Conservation (phyloP, 768 basidiomycete species). For the Mycena galericulata region DNA sequence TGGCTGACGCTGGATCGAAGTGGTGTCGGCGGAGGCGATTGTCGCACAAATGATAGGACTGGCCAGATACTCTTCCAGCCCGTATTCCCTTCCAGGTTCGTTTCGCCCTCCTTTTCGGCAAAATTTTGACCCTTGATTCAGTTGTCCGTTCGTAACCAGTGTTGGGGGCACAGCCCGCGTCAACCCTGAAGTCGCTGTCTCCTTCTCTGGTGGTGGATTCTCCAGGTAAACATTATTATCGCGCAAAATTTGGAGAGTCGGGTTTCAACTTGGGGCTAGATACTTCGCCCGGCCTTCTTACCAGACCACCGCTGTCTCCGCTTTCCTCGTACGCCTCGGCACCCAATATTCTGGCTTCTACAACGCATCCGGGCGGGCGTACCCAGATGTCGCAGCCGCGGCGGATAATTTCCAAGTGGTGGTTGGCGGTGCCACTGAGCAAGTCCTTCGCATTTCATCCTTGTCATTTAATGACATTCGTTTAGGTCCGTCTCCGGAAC, state of each 20-base stretch:
- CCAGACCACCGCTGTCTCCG: conserved; percentile 58
- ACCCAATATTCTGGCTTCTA: conserved; percentile 41
- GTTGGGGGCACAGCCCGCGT: conserved; percentile 74
- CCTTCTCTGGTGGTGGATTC: conserved; percentile 80
- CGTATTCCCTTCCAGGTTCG: conserved; percentile 61
- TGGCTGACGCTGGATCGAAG: not conserved
- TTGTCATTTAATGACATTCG: conserved; percentile 37
- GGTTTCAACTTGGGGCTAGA: conserved; percentile 12
- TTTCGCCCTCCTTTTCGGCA: conserved; percentile 19
- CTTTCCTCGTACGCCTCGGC: conserved; percentile 62
- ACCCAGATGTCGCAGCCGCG: conserved; percentile 71
- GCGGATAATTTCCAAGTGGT: conserved; percentile 69
- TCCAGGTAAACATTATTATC: conserved; percentile 55
- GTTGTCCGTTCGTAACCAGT: conserved; percentile 75
- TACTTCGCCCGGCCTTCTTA: conserved; percentile 68
- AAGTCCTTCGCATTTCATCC: not conserved
- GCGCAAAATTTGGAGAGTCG: no score
- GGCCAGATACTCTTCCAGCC: conserved; percentile 64
- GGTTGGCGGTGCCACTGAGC: conserved; percentile 58
- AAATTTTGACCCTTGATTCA: conserved; percentile 27
- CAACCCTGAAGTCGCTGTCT: conserved; percentile 70
- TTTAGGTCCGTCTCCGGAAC: conserved; percentile 53
- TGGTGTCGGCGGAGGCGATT: conserved; percentile 72
- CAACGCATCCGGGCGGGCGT: conserved; percentile 65
- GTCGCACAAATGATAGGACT: conserved; percentile 59